These are phyloP conservation scores for Sisymbrium irio DNA, from an alignment of 345 rosid species.

Conservation along the genomic window DNA sequence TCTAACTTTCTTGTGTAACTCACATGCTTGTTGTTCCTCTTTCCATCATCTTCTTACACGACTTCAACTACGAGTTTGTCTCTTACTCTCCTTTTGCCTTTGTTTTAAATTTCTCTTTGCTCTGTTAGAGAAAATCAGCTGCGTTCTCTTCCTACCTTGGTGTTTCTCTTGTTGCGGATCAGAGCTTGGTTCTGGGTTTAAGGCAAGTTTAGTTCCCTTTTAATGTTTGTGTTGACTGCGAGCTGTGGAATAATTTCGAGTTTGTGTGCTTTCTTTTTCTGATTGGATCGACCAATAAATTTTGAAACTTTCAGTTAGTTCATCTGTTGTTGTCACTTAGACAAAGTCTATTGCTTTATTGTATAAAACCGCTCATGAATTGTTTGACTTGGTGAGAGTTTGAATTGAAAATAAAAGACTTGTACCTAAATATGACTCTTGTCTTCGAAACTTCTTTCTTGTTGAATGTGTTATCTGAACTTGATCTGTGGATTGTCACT, in stretches of 20 bases:
- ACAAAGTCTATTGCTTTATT: constrained; percentile 45
- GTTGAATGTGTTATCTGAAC: constrained; percentile 10
- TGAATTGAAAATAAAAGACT: not conserved
- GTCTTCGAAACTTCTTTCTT: not conserved
- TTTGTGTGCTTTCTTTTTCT: constrained; percentile 21
- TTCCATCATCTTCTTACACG: constrained; percentile 21
- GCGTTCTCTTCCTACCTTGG: constrained; percentile 7
- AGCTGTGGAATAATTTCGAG: not conserved
- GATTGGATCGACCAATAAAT: constrained; percentile 23
- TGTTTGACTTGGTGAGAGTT: constrained; percentile 8
- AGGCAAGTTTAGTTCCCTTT: constrained; percentile 28
- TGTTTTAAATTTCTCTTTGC: constrained; percentile 2
- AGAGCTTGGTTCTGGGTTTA: constrained; percentile 25
- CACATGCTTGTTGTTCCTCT: constrained; percentile 24
- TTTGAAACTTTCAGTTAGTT: constrained; percentile 32
- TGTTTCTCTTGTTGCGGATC: constrained; percentile 15
- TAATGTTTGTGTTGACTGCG: constrained; percentile 1
- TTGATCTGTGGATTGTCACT: constrained; percentile 18
- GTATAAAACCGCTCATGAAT: constrained; percentile 31
- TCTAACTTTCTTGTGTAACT: constrained; percentile 19
- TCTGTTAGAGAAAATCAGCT: constrained; percentile 19
- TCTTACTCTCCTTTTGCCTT: not conserved
- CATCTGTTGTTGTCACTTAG: constrained; percentile 30
- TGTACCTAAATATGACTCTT: constrained; percentile 7
- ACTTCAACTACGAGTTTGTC: constrained; percentile 3